Evolutionary conservation across 192 early-diverging fungal species (phyloP).

Genomic region (Backusella tuberculispora): DNA sequence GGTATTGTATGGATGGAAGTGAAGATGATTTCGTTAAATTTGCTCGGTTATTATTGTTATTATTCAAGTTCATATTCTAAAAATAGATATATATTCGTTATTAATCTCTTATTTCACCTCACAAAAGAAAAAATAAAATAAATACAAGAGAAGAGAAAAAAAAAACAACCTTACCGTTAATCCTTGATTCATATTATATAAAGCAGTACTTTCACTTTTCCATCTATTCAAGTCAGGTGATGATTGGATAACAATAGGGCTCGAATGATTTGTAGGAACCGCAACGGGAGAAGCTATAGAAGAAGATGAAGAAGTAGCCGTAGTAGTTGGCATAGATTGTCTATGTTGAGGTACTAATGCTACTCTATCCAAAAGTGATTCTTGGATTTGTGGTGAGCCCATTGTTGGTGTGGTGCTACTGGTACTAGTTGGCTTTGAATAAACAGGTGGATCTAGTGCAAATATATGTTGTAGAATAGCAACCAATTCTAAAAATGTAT

Average conservation of each 20-base stretch:
- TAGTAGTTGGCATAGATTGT: constrained; percentile 22
- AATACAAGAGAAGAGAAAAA: neutral
- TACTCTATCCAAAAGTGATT: constrained; percentile 14
- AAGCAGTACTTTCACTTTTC: constrained; percentile 14
- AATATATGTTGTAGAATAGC: constrained; percentile 71
- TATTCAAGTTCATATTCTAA: constrained; percentile 1
- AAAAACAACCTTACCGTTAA: constrained; percentile 11
- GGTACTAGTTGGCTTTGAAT: constrained; percentile 48
- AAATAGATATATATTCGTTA: neutral
- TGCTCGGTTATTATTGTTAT: neutral
- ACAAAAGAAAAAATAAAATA: too few species aligned
- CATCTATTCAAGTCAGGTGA: neutral
- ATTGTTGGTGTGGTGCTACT: constrained; percentile 30
- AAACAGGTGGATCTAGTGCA: constrained; percentile 75
- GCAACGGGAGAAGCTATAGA: neutral
- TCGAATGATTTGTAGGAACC: too few species aligned
- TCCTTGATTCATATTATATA: constrained; percentile 20
- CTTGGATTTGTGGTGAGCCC: constrained; percentile 33
- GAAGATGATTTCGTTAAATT: neutral
- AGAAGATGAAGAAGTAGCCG: neutral
- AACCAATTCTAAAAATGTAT: constrained; percentile 59
- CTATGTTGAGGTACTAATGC: constrained; percentile 11
- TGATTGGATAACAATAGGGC: neutral
- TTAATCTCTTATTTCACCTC: neutral
- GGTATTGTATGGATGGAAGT: constrained; percentile 5